phyloP scores from a whole-genome alignment of 2,329 filamentous ascomycete genomes.

The Hypomyces perniciosus region DNA sequence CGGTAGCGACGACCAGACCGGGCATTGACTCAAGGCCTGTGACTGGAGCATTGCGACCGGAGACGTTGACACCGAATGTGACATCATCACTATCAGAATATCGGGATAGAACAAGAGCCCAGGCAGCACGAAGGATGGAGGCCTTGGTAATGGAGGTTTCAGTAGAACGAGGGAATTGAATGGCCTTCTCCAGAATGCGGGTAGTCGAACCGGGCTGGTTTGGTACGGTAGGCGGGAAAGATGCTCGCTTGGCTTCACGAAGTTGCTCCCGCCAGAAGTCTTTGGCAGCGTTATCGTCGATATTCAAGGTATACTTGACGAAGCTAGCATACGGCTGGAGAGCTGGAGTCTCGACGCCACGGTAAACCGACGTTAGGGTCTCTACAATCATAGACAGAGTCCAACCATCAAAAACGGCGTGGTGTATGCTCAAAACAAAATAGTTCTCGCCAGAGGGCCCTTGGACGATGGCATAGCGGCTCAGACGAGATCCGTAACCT shows the following conservation, averaged over 20 bases:
- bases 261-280: constrained; percentile 6
- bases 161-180: background rate
- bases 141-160: constrained; percentile 13
- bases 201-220: background rate
- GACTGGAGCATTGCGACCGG: constrained; percentile 23
- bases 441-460: constrained; percentile 10
- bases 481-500: background rate
- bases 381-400: constrained; percentile 2
- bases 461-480: constrained; percentile 4
- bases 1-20: constrained; percentile 25
- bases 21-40: constrained; percentile 20
- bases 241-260: constrained; percentile 2
- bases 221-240: constrained; percentile 1
- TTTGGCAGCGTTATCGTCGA: background rate
- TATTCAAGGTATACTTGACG: constrained; percentile 7
- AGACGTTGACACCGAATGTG: constrained; percentile 22
- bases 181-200: constrained; percentile 1
- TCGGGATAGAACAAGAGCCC: constrained; percentile 19
- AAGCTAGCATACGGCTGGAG: constrained; percentile 14
- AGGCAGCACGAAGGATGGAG: constrained; percentile 19
- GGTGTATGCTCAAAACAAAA: constrained; percentile 14
- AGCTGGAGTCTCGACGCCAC: background rate
- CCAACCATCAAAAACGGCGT: constrained; percentile 21
- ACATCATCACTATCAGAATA: constrained; percentile 18
- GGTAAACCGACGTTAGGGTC: constrained; percentile 2